Evolutionary conservation across 2,329 filamentous ascomycete genomes (phyloP).

Genomic region (Trichoderma pleuroti): DNA sequence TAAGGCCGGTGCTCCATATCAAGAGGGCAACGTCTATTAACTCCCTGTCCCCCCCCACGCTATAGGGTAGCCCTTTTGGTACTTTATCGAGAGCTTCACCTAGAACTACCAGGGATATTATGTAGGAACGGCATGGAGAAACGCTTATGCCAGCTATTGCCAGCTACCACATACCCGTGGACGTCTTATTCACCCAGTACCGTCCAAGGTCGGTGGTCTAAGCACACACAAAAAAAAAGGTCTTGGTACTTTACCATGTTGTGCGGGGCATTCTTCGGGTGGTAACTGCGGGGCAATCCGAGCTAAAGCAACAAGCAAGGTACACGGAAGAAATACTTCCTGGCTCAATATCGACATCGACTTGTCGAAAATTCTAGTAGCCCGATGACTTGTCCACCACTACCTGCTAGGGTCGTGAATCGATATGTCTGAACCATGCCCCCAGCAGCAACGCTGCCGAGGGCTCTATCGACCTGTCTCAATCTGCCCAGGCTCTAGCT

Average conservation of each 20-base stretch:
- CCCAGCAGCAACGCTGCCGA: constrained; percentile 12
- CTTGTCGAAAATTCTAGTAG: constrained; percentile 1
- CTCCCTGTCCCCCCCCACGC: not conserved
- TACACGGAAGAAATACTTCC: not conserved
- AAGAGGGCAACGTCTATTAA: not conserved
- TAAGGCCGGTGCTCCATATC: not conserved
- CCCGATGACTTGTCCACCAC: constrained; percentile 6
- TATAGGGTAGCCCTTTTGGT: not conserved
- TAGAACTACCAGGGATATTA: not conserved
- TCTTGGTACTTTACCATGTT: not conserved
- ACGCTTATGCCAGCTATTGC: not conserved
- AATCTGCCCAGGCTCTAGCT: constrained; percentile 45
- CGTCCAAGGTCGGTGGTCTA: not conserved
- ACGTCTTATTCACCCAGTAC: not conserved
- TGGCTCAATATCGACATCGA: constrained; percentile 2
- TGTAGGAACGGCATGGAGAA: not conserved
- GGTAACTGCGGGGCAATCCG: not conserved
- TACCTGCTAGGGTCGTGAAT: constrained; percentile 3
- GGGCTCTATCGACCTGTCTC: constrained; percentile 2
- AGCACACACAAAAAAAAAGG: not conserved
- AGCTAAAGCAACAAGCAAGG: not conserved
- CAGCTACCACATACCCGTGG: not conserved
- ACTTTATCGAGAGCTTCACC: not conserved
- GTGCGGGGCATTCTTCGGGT: not conserved
- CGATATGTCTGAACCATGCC: constrained; percentile 16